phyloP scores from a whole-genome alignment of 768 basidiomycete species.

The Calocybe cyanea region DNA sequence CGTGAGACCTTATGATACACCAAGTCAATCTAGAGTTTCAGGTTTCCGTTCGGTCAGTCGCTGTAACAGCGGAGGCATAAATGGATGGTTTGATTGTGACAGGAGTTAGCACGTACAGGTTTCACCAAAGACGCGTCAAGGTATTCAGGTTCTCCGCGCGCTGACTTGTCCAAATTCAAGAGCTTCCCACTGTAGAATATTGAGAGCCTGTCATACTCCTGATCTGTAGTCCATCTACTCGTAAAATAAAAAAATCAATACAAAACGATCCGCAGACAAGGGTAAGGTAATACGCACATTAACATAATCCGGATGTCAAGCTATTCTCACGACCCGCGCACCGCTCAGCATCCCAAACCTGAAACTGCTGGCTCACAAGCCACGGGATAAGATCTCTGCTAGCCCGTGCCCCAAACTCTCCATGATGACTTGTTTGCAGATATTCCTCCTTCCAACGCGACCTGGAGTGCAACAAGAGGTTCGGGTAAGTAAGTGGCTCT shows the following conservation, averaged over 20 bases:
- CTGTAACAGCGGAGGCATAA: slow-evolving; percentile 93
- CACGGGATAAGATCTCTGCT: slow-evolving; percentile 98
- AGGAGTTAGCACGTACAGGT: slow-evolving; percentile 37
- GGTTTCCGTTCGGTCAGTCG: too few relatives aligned
- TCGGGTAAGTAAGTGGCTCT: slow-evolving; percentile 87
- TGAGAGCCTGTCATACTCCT: slow-evolving; percentile 80
- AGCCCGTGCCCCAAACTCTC: slow-evolving; percentile 80
- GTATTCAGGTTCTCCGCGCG: slow-evolving; percentile 50
- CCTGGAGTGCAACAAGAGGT: slow-evolving; percentile 92
- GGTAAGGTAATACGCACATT: slow-evolving; percentile 55
- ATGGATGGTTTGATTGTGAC: slow-evolving; percentile 67
- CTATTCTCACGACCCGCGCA: slow-evolving; percentile 87
- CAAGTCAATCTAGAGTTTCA: slow-evolving; percentile 88
- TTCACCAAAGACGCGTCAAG: slow-evolving; percentile 52
- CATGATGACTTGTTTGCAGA: slow-evolving; percentile 80
- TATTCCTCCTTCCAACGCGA: slow-evolving; percentile 93
- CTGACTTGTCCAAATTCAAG: slow-evolving; percentile 77
- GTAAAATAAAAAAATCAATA: background rate
- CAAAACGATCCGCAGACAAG: too few relatives aligned
- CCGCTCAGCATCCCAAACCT: slow-evolving; percentile 94
- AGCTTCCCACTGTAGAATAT: slow-evolving; percentile 94
- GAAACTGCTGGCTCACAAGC: slow-evolving; percentile 92
- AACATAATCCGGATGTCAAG: slow-evolving; percentile 93
- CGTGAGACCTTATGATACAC: slow-evolving; percentile 94
- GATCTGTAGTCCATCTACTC: slow-evolving; percentile 94